Evolutionary conservation across 495 filamentous ascomycete genomes (phyloP), one percentile per base, ranked within the genome.

Genomic region (Penicillium subrubescens): DNA sequence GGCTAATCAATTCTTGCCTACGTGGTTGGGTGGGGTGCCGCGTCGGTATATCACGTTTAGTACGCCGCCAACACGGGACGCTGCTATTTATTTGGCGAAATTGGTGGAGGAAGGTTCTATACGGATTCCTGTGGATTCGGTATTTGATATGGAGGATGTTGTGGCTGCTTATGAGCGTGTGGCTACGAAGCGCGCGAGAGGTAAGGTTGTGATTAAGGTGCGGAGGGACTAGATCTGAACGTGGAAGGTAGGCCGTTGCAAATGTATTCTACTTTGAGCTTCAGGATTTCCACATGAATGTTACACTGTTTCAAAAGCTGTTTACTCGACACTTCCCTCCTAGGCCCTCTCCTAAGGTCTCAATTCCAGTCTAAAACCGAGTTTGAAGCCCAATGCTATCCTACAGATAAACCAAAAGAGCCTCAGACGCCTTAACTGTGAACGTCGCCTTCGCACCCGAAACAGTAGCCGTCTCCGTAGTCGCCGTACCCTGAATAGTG

Each of bases 361-460:
- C 50, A 17, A 31, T 17, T 8, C 19, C 15, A 11, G 14, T n/a
- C 5, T 27, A 27, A 8, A 51, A 25, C 27, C n/a, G 10, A 15
- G 19, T 23, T 3, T 21, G 1, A 19, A 31, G 34, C 5, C 12
- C 51, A 1, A 7, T 31, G 7, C 17, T 34, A 34, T 17, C 29
- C 75, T 72, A 72, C 48, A 88, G 59, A 65, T 86, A 84, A 23
- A 88, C 74, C 55, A 88, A 55, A 57, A 88, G 69, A 15, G 84
- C 85, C 68, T 88, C 86, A 14, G 79, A 80, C 7, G 83, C 84
- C 31, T 72, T 74, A n/a, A 88, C 56, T 0, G 76, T 71, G 63
- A 84, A 83, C 0, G 77, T 82, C 5, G 76, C 81, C 41, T 75
- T 68, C 0, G 82, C 84, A n/a, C 67, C 75, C n/a, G 62, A 67